These are phyloP conservation scores for Phanerodontia chrysosporium DNA, from an alignment of 768 basidiomycete genomes.

Conservation along the genomic window DNA sequence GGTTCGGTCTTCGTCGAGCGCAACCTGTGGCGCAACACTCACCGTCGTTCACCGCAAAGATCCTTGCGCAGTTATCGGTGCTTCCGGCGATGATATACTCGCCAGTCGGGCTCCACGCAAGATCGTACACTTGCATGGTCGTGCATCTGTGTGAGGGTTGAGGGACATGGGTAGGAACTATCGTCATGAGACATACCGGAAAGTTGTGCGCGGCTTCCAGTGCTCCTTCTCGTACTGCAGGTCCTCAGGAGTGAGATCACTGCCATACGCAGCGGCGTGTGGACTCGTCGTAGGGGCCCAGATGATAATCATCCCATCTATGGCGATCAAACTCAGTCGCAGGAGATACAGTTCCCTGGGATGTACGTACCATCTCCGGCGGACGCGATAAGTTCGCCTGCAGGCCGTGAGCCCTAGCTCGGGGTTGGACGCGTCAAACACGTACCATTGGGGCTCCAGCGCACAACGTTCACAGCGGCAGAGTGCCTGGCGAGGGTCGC, in stretches of 20 bases:
- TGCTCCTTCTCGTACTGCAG: constrained; percentile 88
- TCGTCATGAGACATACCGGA: constrained; percentile 51
- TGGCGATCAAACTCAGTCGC: constrained; percentile 9
- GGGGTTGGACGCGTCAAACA: constrained; percentile 7
- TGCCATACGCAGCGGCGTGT: constrained; percentile 72
- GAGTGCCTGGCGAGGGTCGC: constrained; percentile 91
- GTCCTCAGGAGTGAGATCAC: constrained; percentile 74
- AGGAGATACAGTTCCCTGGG: not conserved
- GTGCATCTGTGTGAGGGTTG: constrained; percentile 58
- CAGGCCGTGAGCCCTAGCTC: not conserved
- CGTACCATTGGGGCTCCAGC: constrained; percentile 92
- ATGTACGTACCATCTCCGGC: constrained; percentile 85
- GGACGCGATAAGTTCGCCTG: constrained; percentile 90
- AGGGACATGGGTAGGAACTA: not conserved
- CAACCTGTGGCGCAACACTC: constrained; percentile 18
- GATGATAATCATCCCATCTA: constrained; percentile 96
- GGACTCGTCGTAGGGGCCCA: constrained; percentile 85
- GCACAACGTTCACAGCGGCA: constrained; percentile 92
- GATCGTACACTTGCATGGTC: constrained; percentile 94
- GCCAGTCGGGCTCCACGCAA: constrained; percentile 95
- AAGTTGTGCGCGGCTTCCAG: constrained; percentile 87
- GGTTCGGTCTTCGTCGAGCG: constrained; percentile 7
- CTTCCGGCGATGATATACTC: constrained; percentile 94
- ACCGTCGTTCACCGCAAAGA: constrained; percentile 78
- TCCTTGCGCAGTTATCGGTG: constrained; percentile 90